Evolutionary conservation across 768 basidiomycete genomes (phyloP), one percentile per base, ranked within the genome.

Genomic region (Hericium alpestre): DNA sequence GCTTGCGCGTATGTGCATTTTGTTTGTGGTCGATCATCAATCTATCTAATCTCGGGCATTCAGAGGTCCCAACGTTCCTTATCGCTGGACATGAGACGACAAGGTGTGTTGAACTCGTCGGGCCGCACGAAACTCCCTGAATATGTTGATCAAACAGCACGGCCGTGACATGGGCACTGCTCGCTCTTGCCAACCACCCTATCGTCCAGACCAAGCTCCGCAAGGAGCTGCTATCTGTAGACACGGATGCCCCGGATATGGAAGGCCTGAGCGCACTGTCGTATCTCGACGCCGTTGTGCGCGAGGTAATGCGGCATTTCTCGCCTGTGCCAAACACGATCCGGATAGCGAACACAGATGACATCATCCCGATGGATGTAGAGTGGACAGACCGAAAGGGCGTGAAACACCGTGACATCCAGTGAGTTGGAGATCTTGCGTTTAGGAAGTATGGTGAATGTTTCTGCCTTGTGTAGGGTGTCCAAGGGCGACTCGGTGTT

Each of bases 111-210:
- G 9, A 1, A 8, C 8, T 6, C 32, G 32, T 32, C 32, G 32
- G 4, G 1, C 6, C 32, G 4, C 9, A 32, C 8, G 32, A 32
- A 32, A 1, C 32, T 32, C 9, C 6, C 32, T 32, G 32, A 32
- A 1, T 7, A 7, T 7, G 4, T 32, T 10, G 9, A 32, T 10
- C 32, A 32, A 32, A 32, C 37, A 63, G 62, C 23, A 53, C 71
- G 1, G 67, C 71, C 2, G 54, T 72, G 0, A 63, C 71, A 4
- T 74, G 73, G 72, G 65, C 68, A 6, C 58, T 73, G 7, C 70
- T 70, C 52, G 59, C 64, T 5, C 64, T 76, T 8, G 58, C 66
- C 4, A 58, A 63, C 22, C 56, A 70, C 48, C 68, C 66, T 0
- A 65, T 66, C 0, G 55, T 67, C 4, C 74, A 76, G 58, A 59